These are phyloP conservation scores for Myotisia sp. DNA, from an alignment of 2,329 filamentous ascomycete species.

Conservation along the genomic window DNA sequence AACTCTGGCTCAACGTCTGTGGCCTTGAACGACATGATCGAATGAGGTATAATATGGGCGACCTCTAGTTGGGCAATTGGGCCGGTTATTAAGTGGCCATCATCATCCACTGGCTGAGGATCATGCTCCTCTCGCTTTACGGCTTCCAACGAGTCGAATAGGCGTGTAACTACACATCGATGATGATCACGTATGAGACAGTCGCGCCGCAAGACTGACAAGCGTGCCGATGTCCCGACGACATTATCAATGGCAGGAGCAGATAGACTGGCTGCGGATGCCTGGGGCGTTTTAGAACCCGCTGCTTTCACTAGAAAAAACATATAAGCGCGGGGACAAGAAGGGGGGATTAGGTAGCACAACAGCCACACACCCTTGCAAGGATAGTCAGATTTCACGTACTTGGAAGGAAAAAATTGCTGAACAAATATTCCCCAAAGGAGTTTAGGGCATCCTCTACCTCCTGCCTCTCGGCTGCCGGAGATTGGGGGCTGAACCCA, in stretches of 20 bases:
- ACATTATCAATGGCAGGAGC: conserved; percentile 6
- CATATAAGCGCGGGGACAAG: background rate
- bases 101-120: conserved; percentile 12
- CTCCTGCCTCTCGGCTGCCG: conserved; percentile 5
- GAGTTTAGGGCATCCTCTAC: conserved; percentile 6
- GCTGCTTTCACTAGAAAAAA: conserved; percentile 11
- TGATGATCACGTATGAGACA: conserved; percentile 13
- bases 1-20: conserved; percentile 1
- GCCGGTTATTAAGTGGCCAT: conserved; percentile 8
- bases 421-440: conserved; percentile 12
- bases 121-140: conserved; percentile 9
- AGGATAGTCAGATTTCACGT: background rate
- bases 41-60: conserved; percentile 15
- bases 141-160: conserved; percentile 12
- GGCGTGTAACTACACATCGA: conserved; percentile 12
- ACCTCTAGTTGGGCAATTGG: conserved; percentile 12
- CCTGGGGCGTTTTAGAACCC: conserved; percentile 11
- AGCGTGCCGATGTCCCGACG: conserved; percentile 1
- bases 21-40: conserved; percentile 7
- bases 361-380: no score
- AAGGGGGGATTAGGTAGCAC: background rate
- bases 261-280: conserved; percentile 9
- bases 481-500: conserved; percentile 6
- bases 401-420: conserved; percentile 8
- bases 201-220: conserved; percentile 7